Conservation (phyloP, 2,329 filamentous ascomycete genomes). For the Epichloe gansuensis region DNA sequence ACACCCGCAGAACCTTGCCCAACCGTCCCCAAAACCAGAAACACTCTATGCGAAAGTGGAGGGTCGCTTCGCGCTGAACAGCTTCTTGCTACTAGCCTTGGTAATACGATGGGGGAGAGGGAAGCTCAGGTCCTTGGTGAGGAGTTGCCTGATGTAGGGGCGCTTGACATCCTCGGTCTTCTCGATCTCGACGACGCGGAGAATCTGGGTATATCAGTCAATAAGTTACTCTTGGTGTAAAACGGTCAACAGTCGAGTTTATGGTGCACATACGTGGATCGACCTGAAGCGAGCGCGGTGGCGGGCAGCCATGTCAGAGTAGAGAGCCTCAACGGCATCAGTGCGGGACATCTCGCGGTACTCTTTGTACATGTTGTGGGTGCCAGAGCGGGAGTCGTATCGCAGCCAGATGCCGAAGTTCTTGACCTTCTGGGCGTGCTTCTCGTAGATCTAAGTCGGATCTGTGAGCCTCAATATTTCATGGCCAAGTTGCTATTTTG, state of each 20-base stretch:
- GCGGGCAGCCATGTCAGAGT: conserved; percentile 99
- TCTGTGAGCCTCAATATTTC: conserved; percentile 6
- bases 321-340: conserved; percentile 90
- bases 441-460: conserved; percentile 72
- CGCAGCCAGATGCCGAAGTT: conserved; percentile 99
- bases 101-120: conserved; percentile 92
- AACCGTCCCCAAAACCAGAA: conserved; percentile 36
- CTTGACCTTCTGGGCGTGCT: conserved; percentile 99
- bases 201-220: conserved; percentile 49
- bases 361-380: conserved; percentile 99
- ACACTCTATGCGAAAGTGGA: conserved; percentile 89
- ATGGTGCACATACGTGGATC: conserved; percentile 68
- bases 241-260: neutral
- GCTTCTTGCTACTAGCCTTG: conserved; percentile 73
- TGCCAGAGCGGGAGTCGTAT: conserved; percentile 98
- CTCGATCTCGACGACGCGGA: conserved; percentile 95
- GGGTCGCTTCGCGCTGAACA: conserved; percentile 87
- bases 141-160: conserved; percentile 98
- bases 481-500: neutral
- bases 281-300: conserved; percentile 94
- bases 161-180: conserved; percentile 91
- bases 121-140: conserved; percentile 92
- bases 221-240: conserved; percentile 2
- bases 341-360: conserved; percentile 97
- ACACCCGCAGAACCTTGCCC: conserved; percentile 46